Evolutionary conservation across 495 filamentous ascomycete species (phyloP).

Genomic region (Penicillium psychrofluorescens): DNA sequence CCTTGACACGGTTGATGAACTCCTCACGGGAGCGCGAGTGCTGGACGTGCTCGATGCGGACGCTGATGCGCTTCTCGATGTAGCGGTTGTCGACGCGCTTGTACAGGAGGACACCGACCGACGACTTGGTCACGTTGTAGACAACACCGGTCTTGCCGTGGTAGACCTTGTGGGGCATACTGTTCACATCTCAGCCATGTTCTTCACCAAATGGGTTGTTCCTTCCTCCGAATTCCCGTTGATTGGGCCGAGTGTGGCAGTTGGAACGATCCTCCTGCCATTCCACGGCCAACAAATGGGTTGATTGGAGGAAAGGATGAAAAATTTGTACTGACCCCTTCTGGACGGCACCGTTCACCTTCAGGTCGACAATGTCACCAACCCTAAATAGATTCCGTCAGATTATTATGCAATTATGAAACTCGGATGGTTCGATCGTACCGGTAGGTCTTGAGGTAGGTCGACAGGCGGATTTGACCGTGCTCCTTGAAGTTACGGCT

Average conservation of each 20-base stretch:
- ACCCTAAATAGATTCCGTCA: conserved; percentile 53
- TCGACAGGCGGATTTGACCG: conserved; percentile 82
- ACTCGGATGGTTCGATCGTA: conserved; percentile 32
- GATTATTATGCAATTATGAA: not conserved
- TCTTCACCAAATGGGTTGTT: not conserved
- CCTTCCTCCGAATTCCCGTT: too few relatives aligned
- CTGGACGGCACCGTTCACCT: conserved; percentile 95
- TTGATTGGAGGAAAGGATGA: conserved; percentile 8
- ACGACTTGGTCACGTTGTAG: conserved; percentile 96
- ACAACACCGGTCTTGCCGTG: conserved; percentile 97
- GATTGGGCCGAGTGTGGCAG: too few relatives aligned
- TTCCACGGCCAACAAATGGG: not conserved
- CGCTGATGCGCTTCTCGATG: conserved; percentile 98
- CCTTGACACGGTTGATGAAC: conserved; percentile 93
- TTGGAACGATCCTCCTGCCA: too few relatives aligned
- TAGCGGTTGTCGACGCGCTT: conserved; percentile 97
- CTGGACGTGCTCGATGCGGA: conserved; percentile 95
- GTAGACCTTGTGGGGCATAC: conserved; percentile 99
- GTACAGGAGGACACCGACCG: conserved; percentile 96
- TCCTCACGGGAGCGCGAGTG: conserved; percentile 90
- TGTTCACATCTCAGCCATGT: conserved; percentile 34
- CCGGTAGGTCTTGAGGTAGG: conserved; percentile 89
- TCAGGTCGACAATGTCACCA: conserved; percentile 95
- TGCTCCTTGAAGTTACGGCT: conserved; percentile 86
- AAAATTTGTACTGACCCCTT: conserved; percentile 68